phyloP scores from a whole-genome alignment of 352 stramenopile species.

The Globisporangium abappressorium region DNA sequence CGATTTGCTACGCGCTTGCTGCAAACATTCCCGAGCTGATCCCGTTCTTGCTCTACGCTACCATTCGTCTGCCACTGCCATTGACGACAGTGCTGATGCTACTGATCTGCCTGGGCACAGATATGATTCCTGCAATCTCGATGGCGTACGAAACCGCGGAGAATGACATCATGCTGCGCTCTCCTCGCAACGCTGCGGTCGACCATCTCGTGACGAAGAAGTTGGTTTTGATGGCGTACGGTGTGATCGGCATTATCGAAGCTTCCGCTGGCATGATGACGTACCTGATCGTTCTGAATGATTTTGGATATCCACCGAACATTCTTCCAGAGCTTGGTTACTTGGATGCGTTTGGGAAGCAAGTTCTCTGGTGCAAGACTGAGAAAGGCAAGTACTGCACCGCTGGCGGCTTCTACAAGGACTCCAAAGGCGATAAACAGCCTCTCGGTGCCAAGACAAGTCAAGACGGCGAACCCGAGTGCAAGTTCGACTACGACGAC shows the following conservation, averaged over 20 bases:
- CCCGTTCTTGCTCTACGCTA: conserved; percentile 84
- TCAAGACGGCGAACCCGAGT: conserved; percentile 35
- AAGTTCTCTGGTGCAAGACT: conserved; percentile 83
- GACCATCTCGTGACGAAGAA: conserved; percentile 90
- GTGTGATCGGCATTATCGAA: conserved; percentile 88
- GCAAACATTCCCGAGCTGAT: conserved; percentile 90
- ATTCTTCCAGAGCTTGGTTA: conserved; percentile 83
- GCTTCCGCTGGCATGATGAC: conserved; percentile 85
- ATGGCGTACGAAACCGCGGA: conserved; percentile 90
- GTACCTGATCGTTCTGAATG: conserved; percentile 87
- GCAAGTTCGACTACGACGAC: conserved; percentile 42
- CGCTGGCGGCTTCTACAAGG: conserved; percentile 61
- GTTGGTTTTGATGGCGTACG: conserved; percentile 85
- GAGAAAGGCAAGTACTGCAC: conserved; percentile 60
- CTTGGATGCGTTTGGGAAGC: conserved; percentile 81
- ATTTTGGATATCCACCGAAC: conserved; percentile 81
- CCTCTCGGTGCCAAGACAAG: conserved; percentile 28
- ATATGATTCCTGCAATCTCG: conserved; percentile 93
- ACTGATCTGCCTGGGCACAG: conserved; percentile 88
- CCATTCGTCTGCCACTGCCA: conserved; percentile 83
- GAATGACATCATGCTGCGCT: conserved; percentile 86
- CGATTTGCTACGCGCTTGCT: conserved; percentile 90
- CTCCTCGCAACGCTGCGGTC: conserved; percentile 69
- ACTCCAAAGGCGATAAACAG: conserved; percentile 21
- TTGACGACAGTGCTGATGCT: conserved; percentile 92